Percentiles rank a stretch among this genome's conserved stretches.
phyloP scores from a whole-genome alignment of 108 stramenopile genomes.

The Asterionellopsis glacialis region DNA sequence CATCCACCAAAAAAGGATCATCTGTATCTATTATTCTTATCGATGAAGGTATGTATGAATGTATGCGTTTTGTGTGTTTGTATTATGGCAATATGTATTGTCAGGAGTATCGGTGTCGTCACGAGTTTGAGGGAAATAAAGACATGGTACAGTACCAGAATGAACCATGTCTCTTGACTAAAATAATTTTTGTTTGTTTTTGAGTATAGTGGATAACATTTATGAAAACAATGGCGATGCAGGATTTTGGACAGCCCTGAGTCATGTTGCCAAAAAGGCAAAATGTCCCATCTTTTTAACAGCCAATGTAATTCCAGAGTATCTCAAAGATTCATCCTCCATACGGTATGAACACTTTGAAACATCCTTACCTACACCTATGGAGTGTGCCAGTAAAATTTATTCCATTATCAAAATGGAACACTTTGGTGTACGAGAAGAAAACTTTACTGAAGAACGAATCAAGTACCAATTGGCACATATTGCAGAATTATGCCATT shows the following conservation, averaged over 20 bases:
- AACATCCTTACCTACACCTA: conserved; percentile 35
- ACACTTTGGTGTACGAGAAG: conserved; percentile 25
- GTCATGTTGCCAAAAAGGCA: conserved; percentile 47
- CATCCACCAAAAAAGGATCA: conserved; percentile 20
- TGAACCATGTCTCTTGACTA: too few relatives aligned
- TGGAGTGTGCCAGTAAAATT: conserved; percentile 48
- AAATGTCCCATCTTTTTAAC: conserved; percentile 83
- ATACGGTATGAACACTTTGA: conserved; percentile 30
- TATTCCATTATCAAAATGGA: conserved; percentile 26
- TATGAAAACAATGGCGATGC: conserved; percentile 62
- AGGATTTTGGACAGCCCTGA: conserved; percentile 78
- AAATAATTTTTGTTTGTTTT: neutral
- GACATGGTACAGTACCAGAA: too few relatives aligned
- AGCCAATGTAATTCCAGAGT: conserved; percentile 31
- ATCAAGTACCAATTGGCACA: conserved; percentile 10
- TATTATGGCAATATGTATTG: too few relatives aligned
- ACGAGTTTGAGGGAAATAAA: too few relatives aligned
- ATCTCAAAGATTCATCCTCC: conserved; percentile 13
- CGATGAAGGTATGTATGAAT: conserved; percentile 71
- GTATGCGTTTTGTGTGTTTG: too few relatives aligned
- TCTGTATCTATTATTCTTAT: conserved; percentile 68
- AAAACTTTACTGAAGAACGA: neutral
- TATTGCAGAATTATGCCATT: conserved; percentile 44
- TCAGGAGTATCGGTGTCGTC: too few relatives aligned
- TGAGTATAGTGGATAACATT: conserved; percentile 52